Conservation (phyloP, 2,329 filamentous ascomycete genomes). For the Fusarium anthophilum region DNA sequence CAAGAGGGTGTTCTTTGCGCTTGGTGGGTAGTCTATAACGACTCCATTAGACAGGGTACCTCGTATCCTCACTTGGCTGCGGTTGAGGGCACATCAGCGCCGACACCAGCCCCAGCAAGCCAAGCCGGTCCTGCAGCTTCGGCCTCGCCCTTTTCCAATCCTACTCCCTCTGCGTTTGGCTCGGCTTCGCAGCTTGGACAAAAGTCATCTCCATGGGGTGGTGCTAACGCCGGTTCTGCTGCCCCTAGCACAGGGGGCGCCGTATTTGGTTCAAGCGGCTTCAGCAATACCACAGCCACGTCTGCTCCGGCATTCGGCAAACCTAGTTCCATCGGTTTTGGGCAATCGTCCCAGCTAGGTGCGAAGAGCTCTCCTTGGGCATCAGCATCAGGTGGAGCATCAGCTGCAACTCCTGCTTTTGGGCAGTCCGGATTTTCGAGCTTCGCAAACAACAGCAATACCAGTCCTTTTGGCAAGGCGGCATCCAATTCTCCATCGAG, state of each 20-base stretch:
- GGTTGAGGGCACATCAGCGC: constrained; percentile 50
- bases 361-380: constrained; percentile 65
- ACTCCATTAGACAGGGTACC: constrained; percentile 79
- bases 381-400: constrained; percentile 34
- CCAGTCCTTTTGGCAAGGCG: constrained; percentile 52
- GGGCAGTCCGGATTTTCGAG: constrained; percentile 63
- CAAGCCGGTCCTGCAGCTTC: constrained; percentile 43
- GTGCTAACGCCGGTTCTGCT: constrained; percentile 44
- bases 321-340: constrained; percentile 61
- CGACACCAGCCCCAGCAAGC: constrained; percentile 44
- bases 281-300: constrained; percentile 51
- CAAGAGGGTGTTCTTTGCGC: constrained; percentile 85
- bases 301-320: constrained; percentile 60
- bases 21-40: constrained; percentile 94
- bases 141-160: constrained; percentile 46
- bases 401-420: constrained; percentile 56
- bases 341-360: constrained; percentile 60
- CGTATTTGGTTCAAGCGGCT: constrained; percentile 57
- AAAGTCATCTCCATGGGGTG: constrained; percentile 62
- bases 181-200: constrained; percentile 58
- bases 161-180: constrained; percentile 53
- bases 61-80: constrained; percentile 76
- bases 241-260: constrained; percentile 47
- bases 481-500: constrained; percentile 41
- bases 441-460: constrained; percentile 47